A percentile compares a stretch with the other conserved stretches of the same genome.
phyloP scores from a whole-genome alignment of 768 basidiomycete genomes.

The Serendipita vermifera region DNA sequence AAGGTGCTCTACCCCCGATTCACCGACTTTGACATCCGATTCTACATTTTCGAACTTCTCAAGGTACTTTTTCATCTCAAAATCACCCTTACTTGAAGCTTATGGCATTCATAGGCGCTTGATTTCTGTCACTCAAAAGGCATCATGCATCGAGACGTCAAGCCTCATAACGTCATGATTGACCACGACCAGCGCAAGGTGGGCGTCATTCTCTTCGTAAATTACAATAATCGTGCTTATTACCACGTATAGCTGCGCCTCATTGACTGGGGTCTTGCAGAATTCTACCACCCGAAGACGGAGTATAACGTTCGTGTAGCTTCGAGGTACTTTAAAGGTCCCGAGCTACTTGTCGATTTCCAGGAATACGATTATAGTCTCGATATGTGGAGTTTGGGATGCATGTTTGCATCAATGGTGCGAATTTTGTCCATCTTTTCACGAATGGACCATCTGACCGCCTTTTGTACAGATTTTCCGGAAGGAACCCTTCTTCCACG shows the following conservation, averaged over 20 bases:
- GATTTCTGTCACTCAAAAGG: constrained; percentile 98
- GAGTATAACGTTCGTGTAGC: constrained; percentile 98
- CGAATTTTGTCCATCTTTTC: constrained; percentile 16
- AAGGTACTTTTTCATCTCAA: constrained; percentile 39
- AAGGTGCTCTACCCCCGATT: constrained; percentile 93
- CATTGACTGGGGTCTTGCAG: constrained; percentile 98
- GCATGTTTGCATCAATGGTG: constrained; percentile 99
- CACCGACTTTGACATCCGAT: constrained; percentile 89
- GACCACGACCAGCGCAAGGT: constrained; percentile 95
- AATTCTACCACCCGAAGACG: constrained; percentile 95
- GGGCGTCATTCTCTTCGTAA: constrained; percentile 14
- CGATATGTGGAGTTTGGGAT: constrained; percentile 98
- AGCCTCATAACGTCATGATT: constrained; percentile 99
- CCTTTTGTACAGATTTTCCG: constrained; percentile 67
- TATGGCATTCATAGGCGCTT: constrained; percentile 47
- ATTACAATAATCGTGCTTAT: background rate
- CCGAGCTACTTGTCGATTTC: constrained; percentile 92
- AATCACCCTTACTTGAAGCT: background rate
- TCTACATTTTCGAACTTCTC: constrained; percentile 91
- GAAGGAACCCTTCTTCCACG: constrained; percentile 98
- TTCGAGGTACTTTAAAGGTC: constrained; percentile 95
- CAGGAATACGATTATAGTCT: constrained; percentile 97
- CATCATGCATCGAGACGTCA: constrained; percentile 98
- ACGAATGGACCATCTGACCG: background rate
- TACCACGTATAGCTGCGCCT: constrained; percentile 54